These are phyloP conservation scores for Lactifluus subvellereus DNA, from an alignment of 768 basidiomycete species.

Conservation along the genomic window DNA sequence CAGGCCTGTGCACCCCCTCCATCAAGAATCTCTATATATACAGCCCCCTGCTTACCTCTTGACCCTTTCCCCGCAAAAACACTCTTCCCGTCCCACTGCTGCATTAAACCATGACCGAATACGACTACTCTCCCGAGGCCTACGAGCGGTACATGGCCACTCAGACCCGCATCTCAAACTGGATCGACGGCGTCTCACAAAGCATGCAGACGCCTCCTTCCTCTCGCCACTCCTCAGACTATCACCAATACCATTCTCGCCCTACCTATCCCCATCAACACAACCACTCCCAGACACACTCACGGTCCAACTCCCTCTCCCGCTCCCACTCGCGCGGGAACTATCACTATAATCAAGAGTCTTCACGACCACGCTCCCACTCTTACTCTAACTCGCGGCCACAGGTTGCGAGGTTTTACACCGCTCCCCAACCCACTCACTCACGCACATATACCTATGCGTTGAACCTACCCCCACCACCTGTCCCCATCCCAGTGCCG, in stretches of 20 bases:
- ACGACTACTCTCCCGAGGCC: conserved; percentile 56
- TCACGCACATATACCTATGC: conserved; percentile 24
- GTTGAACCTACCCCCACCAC: not conserved
- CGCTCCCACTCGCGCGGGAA: conserved; percentile 1
- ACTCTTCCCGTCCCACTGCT: not conserved
- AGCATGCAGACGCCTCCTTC: conserved; percentile 29
- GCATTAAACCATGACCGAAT: conserved; percentile 45
- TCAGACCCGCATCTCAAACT: conserved; percentile 44
- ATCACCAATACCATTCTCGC: conserved; percentile 9
- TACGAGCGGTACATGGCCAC: conserved; percentile 42
- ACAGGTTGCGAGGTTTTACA: not conserved
- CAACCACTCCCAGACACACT: conserved; percentile 8
- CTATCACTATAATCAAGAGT: not conserved
- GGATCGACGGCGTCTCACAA: conserved; percentile 37
- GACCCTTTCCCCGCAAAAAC: not conserved
- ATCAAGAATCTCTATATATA: not conserved
- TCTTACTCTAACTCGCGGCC: conserved; percentile 10
- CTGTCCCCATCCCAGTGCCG: conserved; percentile 8
- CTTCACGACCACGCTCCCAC: conserved; percentile 7
- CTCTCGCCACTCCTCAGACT: not conserved
- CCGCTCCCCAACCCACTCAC: conserved; percentile 7
- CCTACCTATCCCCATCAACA: not conserved
- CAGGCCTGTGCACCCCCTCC: not conserved
- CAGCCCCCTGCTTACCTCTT: not conserved
- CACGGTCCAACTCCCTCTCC: conserved; percentile 13